Evolutionary conservation across 805 yeast genomes (phyloP), one percentile per base, ranked within the genome.

Genomic region (Zygoascus tannicola): DNA sequence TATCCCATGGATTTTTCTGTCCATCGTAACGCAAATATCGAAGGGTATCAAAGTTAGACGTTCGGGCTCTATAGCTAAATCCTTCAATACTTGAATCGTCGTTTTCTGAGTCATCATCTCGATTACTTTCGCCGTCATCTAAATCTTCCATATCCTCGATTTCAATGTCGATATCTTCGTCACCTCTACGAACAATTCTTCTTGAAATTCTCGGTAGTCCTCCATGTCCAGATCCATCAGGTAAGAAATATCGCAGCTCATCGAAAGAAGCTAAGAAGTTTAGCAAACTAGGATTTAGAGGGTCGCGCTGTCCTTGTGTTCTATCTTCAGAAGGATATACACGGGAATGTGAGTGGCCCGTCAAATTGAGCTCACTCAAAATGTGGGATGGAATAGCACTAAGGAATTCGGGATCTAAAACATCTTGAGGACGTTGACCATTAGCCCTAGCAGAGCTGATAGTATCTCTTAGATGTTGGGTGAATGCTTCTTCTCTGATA

Each of bases 401-500:
- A 48, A 87, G 67, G 59, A 86, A 87, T 35, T 80, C 86, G 0
- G 86, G 81, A 51, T 81, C 94, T 43, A 85, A 74, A 14, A 22
- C 43, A 52, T 83, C 94, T 36, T 69, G 81, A 22, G 43, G 32
- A 3, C 35, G 14, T 28, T 32, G 42, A 3, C 44, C 41, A 15
- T 41, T 35, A 1, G 53, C 28, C 47, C 92, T 69, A n/a, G 40
- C 40, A 22, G 40, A 15, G 4, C 32, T 16, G 4, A 37, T 18
- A 46, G 88, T 68, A 52, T 85, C 92, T 35, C 87, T 67, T 4
- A 86, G 67, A 56, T 87, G 95, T 50, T 86, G 90, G 0, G 88
- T 76, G 56, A 85, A 79, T 0, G 87, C 97, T 56, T 88, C 96
- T 50, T 86, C 94, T 40, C 96, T 69, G 84, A 88, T 83, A 43